Base-by-base conservation (phyloP, 805 yeast genomes). In the Wickerhamomyces bisporus region DNA sequence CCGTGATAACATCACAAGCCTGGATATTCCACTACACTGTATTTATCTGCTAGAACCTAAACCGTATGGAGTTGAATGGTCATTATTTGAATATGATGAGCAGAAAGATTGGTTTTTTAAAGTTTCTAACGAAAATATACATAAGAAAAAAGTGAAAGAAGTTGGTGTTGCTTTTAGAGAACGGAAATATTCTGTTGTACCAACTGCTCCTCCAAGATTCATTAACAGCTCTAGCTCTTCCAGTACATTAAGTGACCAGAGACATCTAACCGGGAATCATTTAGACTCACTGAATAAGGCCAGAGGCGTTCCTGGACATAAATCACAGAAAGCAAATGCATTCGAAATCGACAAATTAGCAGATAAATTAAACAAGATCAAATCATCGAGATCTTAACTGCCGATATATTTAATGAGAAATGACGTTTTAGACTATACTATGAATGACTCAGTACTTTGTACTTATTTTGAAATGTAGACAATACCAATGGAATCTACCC, bases 31-130 rank as follows among this genome's bases (percentile, higher is more conserved):
- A 5, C 66, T 91, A 39, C 97, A 91, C 55, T 85, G 96, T 8
- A 78, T 91, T 9, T 91, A 89, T 57, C 76, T 91, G 41, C 71
- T 91, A 43, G 97, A 91, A 55, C 88, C 91, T 35, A 86, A 86
- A 58, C 97, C 98, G 0, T 91, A 87, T 60, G 98, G 98, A 2
- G 95, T 94, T 3, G 94, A 87, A 43, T 91, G 95, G 87, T 75
- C 83, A 12, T 68, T 89, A 58, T 91, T 81, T 62, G 95, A 88
- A 58, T 91, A 81, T 62, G 83, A 86, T 51, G 96, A 89, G 49
- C 62, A 61, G 3, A 61, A 71, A 29, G 89, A 88, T 57, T 78
- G 86, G 81, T 91, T 91, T 63, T 73, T 66, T 38, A 77, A 83
- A 51, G 81, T 87, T 4, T 64, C 67, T 5, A 60, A 67, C 33